Evolutionary conservation across 352 stramenopile species (phyloP), one percentile per base, ranked within the genome.

Genomic region (Bremia lactucae): DNA sequence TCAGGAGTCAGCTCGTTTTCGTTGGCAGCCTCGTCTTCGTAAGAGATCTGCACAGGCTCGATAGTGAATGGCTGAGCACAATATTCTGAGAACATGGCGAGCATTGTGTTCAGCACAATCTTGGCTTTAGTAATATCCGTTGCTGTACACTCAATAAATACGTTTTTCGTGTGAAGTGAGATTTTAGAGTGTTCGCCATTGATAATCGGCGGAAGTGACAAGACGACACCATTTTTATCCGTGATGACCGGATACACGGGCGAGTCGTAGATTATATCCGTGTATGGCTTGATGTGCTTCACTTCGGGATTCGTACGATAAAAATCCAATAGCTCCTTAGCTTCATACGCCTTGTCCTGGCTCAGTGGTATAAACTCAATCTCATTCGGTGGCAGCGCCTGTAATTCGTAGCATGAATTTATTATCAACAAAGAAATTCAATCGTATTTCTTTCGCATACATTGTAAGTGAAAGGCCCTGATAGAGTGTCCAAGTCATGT

Each of bases 51-150:
- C 15, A 99, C 96, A 9, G 95, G 87, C 57, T 99, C 95, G 15
- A 97, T 88, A 15, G 73, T 92, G 72, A 99, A 99, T 15, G 95
- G 95, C 35, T 75, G 62, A n/a, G 77, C 77, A 55, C 94, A 97
- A 68, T 99, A 98, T 68, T 98, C 86, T 18, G 89, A 97, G 66
- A 99, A 99, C 95, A 99, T 99, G 37, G 95, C 87, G 31, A 99
- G 94, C 39, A 99, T 83, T 29, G 96, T 99, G 74, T 99, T 98
- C 21, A 99, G 78, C 31, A 99, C 96, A 52, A 99, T 94, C 62
- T 98, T 98, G 24, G 90, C 96, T 80, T 99, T 99, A 44, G 96
- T 99, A 42, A 98, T 79, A 68, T 99, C 97, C 21, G 96, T 99
- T 11, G 92, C 96, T 40, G 97, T 99, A 72, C 95, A 99, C 66